phyloP scores from a whole-genome alignment of 345 rosid species.

The Kandelia obovata region DNA sequence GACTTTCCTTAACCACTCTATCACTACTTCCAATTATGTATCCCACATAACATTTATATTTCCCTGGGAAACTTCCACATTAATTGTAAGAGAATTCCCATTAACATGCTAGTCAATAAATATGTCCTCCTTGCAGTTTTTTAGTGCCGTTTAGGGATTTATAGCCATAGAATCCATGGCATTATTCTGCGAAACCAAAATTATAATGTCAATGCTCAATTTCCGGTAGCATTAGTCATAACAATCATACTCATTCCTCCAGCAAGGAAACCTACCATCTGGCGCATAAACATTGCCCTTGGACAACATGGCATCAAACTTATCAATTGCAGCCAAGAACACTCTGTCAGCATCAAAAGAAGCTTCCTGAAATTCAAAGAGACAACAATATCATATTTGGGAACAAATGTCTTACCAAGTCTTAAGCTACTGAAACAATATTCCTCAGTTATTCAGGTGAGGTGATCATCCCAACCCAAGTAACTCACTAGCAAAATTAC shows the following conservation, averaged over 20 bases:
- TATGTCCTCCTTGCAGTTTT: not conserved
- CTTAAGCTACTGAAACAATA: not conserved
- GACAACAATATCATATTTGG: not conserved
- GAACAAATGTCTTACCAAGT: not conserved
- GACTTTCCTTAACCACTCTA: not conserved
- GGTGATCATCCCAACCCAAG: not conserved
- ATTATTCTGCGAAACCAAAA: no score
- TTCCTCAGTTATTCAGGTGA: not conserved
- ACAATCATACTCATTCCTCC: not conserved
- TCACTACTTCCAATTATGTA: no score
- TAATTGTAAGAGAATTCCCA: no score
- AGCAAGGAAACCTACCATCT: conserved; percentile 40
- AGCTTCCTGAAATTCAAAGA: conserved; percentile 47
- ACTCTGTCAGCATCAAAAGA: conserved; percentile 69
- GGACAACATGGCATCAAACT: conserved; percentile 67
- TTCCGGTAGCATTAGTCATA: not conserved
- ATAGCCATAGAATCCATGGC: not conserved
- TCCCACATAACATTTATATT: no score
- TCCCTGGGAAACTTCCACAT: not conserved
- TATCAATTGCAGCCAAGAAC: conserved; percentile 71
- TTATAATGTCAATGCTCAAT: not conserved
- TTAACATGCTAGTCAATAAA: not conserved
- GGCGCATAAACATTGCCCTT: conserved; percentile 57
- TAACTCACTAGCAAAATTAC: not conserved
- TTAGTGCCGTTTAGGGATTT: not conserved